These are phyloP conservation scores for Paraleonurus japonicus DNA, from an alignment of 257 asterid genomes.

Conservation along the genomic window DNA sequence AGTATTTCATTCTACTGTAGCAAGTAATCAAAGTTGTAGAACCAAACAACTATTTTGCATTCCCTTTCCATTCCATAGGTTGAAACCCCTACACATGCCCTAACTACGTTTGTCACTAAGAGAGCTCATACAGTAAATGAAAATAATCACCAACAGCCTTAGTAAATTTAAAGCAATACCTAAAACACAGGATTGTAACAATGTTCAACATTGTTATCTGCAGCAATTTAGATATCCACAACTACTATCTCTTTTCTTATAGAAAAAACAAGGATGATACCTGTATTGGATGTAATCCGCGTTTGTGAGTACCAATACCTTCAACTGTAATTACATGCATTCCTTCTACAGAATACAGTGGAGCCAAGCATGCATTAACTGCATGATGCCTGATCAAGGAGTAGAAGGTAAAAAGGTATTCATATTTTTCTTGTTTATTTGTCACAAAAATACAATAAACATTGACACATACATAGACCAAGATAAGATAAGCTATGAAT, in stretches of 20 bases:
- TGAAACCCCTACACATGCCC: no score
- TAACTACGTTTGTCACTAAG: background rate
- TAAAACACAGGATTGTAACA: background rate
- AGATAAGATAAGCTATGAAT: conserved; percentile 7
- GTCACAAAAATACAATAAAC: conserved; percentile 9
- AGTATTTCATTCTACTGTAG: no score
- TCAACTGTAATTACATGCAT: conserved; percentile 96
- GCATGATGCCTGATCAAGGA: conserved; percentile 66
- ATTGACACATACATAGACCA: background rate
- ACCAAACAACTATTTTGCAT: no score
- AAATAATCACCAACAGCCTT: background rate
- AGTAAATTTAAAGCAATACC: background rate
- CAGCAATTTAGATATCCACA: conserved; percentile 5
- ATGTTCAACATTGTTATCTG: background rate
- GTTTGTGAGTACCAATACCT: conserved; percentile 77
- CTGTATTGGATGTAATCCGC: conserved; percentile 95
- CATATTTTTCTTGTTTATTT: background rate
- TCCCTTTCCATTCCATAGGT: no score
- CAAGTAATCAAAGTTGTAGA: no score
- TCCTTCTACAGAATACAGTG: conserved; percentile 94
- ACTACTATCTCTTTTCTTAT: conserved; percentile 5
- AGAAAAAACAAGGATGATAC: conserved; percentile 35
- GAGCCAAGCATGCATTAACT: conserved; percentile 95
- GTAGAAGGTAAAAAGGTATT: conserved; percentile 11
- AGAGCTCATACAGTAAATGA: background rate